Base-by-base conservation (phyloP, 176 grass and related monocot genomes). In the Zea mays region DNA sequence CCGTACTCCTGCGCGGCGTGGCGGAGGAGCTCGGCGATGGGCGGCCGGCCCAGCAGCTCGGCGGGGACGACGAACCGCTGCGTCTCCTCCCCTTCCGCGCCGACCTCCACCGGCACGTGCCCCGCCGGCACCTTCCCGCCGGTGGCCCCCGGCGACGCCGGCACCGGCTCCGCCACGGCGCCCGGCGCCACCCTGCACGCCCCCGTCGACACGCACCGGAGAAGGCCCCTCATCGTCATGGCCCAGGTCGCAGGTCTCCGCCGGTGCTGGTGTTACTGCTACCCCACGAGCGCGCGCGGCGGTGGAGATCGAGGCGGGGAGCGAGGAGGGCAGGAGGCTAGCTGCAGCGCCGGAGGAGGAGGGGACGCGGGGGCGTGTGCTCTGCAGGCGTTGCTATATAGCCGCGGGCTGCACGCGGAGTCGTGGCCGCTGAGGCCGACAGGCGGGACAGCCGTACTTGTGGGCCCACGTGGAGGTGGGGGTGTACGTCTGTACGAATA, bases 51-150 rank as follows among this genome's bases (percentile, higher is more conserved):
- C 17, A 97, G 87, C n/a, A 97, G 78, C 95, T 92, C 88, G 34
- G 85, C 83, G 37, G 86, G 89, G 9, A 97, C 82, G 4, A 84
- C 75, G 89, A 97, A 97, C 17, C 91, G 79, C 91, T 97, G 83
- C 79, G 86, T 79, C 83, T 87, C 87, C 85, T 98, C 95, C 36
- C 89, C 92, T 47, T 89, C 89, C 1, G 82, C 82, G 21, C 95
- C 95, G 4, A 98, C 95, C 82, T 78, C 86, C 37, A 98, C 85
- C 2, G 95, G 95, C 10, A 98, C 95, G 85, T 94, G 91, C 33
- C 95, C 91, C 72, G 87, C 89, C 27, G 91, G 87, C 47, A 89
- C 85, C 79, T 90, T 89, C 34, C 71, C 10, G 7, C 17, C 54
- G 6, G 17, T 17, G 7, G 54, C n/a, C 0, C 43, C 2, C 37